Evolutionary conservation across 768 basidiomycete species (phyloP).

Genomic region (Boletus rubescentipes): DNA sequence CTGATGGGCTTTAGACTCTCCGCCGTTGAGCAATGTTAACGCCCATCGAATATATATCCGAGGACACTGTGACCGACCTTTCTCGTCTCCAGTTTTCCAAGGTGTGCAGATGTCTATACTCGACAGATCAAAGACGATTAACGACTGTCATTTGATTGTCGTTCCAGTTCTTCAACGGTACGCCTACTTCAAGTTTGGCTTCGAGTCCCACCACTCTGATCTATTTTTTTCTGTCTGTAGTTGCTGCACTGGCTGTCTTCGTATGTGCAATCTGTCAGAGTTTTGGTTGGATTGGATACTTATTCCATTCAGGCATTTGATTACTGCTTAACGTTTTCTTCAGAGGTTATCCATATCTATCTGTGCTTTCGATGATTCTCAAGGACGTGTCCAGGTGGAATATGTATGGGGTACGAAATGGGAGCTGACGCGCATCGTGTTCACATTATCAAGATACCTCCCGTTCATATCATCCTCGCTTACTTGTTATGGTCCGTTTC

Average conservation of each 20-base stretch:
- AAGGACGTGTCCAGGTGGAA: conserved; percentile 14
- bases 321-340: conserved; percentile 24
- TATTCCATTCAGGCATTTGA: conserved; percentile 13
- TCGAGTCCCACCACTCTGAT: background rate
- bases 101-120: conserved; percentile 5
- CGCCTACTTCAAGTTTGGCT: background rate
- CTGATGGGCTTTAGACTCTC: background rate
- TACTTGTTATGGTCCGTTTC: conserved; percentile 19
- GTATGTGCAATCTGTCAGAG: conserved; percentile 3
- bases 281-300: background rate
- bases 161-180: conserved; percentile 22
- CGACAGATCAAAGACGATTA: background rate
- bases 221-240: background rate
- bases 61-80: conserved; percentile 8
- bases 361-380: background rate
- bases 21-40: conserved; percentile 2
- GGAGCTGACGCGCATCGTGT: conserved; percentile 23
- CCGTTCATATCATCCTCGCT: conserved; percentile 19
- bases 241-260: conserved; percentile 19
- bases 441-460: conserved; percentile 29
- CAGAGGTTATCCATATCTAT: conserved; percentile 15
- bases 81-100: conserved; percentile 21
- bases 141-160: background rate
- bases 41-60: background rate
- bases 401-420: conserved; percentile 26